Percentiles rank a stretch among this genome's conserved stretches.
Evolutionary conservation across 2,329 filamentous ascomycete genomes (phyloP).

Genomic region (Aspergillus texensis): DNA sequence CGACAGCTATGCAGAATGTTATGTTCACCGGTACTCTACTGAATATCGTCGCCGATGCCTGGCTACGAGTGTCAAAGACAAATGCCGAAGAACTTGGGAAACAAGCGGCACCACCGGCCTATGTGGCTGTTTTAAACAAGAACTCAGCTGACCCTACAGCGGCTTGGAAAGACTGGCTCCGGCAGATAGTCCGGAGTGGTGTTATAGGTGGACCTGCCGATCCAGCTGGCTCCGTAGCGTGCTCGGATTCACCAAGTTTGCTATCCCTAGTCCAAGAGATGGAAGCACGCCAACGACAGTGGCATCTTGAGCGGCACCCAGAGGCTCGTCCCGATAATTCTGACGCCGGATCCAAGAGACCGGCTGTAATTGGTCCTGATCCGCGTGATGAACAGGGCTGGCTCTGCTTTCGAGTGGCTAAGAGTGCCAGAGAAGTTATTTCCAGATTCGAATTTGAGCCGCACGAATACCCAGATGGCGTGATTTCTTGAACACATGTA

Average conservation of each 20-base stretch:
- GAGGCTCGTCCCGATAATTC: not conserved
- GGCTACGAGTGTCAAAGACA: conserved; percentile 43
- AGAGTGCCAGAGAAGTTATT: conserved; percentile 37
- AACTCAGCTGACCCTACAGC: conserved; percentile 29
- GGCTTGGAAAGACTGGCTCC: conserved; percentile 44
- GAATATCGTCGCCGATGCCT: conserved; percentile 48
- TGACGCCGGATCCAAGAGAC: not conserved
- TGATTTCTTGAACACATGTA: conserved; percentile 10
- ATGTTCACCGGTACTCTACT: conserved; percentile 50
- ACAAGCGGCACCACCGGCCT: conserved; percentile 36
- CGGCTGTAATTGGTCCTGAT: not conserved
- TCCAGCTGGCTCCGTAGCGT: conserved; percentile 26
- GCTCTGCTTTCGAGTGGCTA: conserved; percentile 39
- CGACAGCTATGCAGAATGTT: conserved; percentile 48
- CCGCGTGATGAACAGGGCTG: conserved; percentile 30
- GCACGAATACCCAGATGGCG: conserved; percentile 36
- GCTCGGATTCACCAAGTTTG: conserved; percentile 38
- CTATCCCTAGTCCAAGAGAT: conserved; percentile 44
- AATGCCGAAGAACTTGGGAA: conserved; percentile 41
- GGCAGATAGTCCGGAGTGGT: conserved; percentile 37
- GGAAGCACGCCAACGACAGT: conserved; percentile 45
- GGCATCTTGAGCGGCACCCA: conserved; percentile 32
- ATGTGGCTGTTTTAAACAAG: conserved; percentile 29
- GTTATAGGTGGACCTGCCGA: conserved; percentile 37
- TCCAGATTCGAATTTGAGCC: conserved; percentile 39